Evolutionary conservation across 2,329 filamentous ascomycete species (phyloP).

Genomic region (Ramichloridium luteum): DNA sequence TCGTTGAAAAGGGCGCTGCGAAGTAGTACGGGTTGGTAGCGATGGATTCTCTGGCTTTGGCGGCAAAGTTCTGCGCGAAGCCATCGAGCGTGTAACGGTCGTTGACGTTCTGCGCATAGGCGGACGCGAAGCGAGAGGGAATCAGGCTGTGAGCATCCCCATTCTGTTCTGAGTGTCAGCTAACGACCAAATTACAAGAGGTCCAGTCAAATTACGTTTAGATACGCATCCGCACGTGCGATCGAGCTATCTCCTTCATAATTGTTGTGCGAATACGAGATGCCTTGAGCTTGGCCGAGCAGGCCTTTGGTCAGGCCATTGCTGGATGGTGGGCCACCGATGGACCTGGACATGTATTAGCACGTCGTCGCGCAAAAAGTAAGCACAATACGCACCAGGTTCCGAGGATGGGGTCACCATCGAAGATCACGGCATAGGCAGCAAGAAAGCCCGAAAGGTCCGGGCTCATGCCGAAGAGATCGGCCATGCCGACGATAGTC

Average conservation of each 20-base stretch:
- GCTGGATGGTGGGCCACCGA: conserved; percentile 10
- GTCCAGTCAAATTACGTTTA: too few relatives aligned
- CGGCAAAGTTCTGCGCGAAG: conserved; percentile 8
- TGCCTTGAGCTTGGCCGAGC: conserved; percentile 7
- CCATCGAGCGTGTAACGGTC: conserved; percentile 19
- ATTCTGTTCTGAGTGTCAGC: conserved; percentile 20
- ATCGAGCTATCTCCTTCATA: conserved; percentile 26
- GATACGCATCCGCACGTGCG: conserved; percentile 24
- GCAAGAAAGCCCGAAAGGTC: conserved; percentile 12
- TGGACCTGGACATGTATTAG: conserved; percentile 11
- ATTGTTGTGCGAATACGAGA: conserved; percentile 23
- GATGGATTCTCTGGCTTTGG: conserved; percentile 15
- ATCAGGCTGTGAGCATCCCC: conserved; percentile 14
- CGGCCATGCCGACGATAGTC: conserved; percentile 17
- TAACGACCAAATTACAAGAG: too few relatives aligned
- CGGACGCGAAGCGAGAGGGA: conserved; percentile 11
- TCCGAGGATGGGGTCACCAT: conserved; percentile 9
- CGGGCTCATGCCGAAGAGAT: conserved; percentile 22
- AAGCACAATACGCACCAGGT: too few relatives aligned
- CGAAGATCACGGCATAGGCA: conserved; percentile 9
- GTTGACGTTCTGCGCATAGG: conserved; percentile 15
- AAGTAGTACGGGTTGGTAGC: conserved; percentile 24
- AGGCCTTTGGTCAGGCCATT: conserved; percentile 6
- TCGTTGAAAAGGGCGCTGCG: conserved; percentile 16
- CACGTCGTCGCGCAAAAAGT: too few relatives aligned